Evolutionary conservation across 2,329 filamentous ascomycete genomes (phyloP), one percentile per base, ranked within the genome.

Genomic region (Fusarium oligoseptatum): DNA sequence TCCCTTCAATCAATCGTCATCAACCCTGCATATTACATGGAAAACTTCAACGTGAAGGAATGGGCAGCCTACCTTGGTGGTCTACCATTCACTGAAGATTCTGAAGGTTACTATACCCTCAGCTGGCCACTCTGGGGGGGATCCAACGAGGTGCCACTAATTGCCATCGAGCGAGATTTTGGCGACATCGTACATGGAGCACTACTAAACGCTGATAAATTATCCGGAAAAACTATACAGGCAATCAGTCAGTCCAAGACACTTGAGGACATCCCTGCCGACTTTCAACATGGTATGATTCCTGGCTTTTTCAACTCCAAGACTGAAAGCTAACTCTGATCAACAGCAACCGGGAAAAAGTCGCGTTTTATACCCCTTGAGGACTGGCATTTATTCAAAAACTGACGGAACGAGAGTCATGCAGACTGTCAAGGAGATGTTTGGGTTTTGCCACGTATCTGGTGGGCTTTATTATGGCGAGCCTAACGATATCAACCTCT

Each of bases 181-280:
- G 85, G 85, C 5, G 85, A 87, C 60, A 79, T 86, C 22, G 82
- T 87, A 8, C 85, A 87, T 37, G 85, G 84, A 5, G 77, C 85
- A 3, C 83, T 87, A n/a, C 78, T 86, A 7, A 78, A 82, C 17
- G 84, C 84, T 0, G 76, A 77, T 48, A 78, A 79, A 39, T 84
- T 82, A 76, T 81, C 81, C 67, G 80, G 82, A 1, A 73, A 70
- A 5, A 72, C 83, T 1, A 71, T 86, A 0, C 84, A 85, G n/a
- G 83, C 79, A 1, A 76, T 83, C 41, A 86, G 84, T 68, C 74
- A 80, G 29, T 78, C 82, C 10, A 68, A 70, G 12, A 79, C 79
- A 1, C 77, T 82, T 9, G 79, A 80, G 3, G 68, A 81, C 11
- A 63, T 83, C 4, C 75, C 81, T 0, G 66, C 74, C 2, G 77